A percentile compares a stretch with the other conserved stretches of the same genome.
phyloP scores from a whole-genome alignment of 352 stramenopile species.

The Phytophthora fragariae region DNA sequence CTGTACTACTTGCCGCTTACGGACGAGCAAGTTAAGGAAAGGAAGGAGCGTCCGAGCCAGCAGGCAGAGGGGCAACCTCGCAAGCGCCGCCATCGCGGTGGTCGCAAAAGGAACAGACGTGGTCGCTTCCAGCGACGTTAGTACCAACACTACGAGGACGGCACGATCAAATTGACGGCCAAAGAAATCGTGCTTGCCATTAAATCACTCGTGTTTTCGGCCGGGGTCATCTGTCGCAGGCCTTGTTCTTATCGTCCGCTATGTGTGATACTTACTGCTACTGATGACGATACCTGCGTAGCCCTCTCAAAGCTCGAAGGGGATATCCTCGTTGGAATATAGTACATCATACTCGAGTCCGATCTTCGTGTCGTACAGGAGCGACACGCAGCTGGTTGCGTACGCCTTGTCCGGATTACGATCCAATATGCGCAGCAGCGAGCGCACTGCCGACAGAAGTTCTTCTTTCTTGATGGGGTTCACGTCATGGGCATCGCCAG shows the following conservation, averaged over 20 bases:
- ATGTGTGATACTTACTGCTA: constrained; percentile 29
- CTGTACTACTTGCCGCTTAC: constrained; percentile 85
- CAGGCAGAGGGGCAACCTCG: constrained; percentile 28
- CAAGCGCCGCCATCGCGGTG: constrained; percentile 43
- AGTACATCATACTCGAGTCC: constrained; percentile 82
- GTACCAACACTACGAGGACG: constrained; percentile 10
- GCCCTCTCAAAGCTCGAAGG: constrained; percentile 75
- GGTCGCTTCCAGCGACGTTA: constrained; percentile 34
- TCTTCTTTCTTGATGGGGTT: constrained; percentile 86
- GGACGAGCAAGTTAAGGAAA: constrained; percentile 70
- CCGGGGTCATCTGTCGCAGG: constrained; percentile 21
- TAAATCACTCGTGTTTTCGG: constrained; percentile 13
- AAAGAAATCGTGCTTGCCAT: constrained; percentile 27
- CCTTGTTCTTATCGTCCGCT: constrained; percentile 15
- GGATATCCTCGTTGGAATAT: constrained; percentile 81
- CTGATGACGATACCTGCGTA: constrained; percentile 25
- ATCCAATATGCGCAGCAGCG: constrained; percentile 80
- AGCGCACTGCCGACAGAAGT: constrained; percentile 76
- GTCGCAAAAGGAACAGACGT: constrained; percentile 45
- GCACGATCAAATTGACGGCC: constrained; percentile 5
- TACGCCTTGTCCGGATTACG: constrained; percentile 66
- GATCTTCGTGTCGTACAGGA: constrained; percentile 88
- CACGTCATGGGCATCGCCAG: constrained; percentile 78
- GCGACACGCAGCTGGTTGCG: constrained; percentile 69
- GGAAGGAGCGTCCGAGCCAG: constrained; percentile 38